These are phyloP conservation scores for Casuarina equisetifolia DNA, from an alignment of 306 rosid species.

Conservation along the genomic window DNA sequence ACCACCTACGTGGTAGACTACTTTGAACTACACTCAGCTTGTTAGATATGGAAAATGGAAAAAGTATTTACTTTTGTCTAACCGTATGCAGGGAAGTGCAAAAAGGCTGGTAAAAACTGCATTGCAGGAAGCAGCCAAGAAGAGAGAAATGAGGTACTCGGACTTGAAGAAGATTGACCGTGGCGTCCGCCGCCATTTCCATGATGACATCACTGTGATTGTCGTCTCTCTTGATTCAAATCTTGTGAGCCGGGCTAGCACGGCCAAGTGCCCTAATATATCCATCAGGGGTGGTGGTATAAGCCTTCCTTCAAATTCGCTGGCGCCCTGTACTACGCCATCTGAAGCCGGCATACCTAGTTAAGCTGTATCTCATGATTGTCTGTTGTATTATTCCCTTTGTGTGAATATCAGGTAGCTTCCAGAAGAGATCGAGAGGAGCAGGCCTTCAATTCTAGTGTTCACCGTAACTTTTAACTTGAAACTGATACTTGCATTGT, in stretches of 20 bases:
- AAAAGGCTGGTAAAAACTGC: constrained; percentile 82
- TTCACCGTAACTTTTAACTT: constrained; percentile 67
- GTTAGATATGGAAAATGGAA: background rate
- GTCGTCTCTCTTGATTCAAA: constrained; percentile 82
- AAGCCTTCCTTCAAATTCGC: constrained; percentile 63
- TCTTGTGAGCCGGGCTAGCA: constrained; percentile 69
- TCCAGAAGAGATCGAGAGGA: constrained; percentile 49
- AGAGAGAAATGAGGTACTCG: constrained; percentile 99
- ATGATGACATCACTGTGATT: constrained; percentile 92
- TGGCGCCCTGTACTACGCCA: constrained; percentile 67
- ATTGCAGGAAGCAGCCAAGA: constrained; percentile 86
- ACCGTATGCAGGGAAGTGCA: constrained; percentile 83
- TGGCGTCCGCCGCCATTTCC: constrained; percentile 98
- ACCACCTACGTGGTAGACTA: background rate
- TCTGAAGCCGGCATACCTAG: constrained; percentile 59
- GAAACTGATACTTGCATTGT: constrained; percentile 65
- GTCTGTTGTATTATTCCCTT: constrained; percentile 54
- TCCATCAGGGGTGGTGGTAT: constrained; percentile 91
- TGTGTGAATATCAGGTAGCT: constrained; percentile 86
- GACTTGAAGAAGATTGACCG: constrained; percentile 94
- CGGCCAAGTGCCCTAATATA: constrained; percentile 55
- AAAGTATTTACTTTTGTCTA: background rate
- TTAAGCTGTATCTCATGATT: constrained; percentile 35
- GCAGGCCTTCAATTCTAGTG: constrained; percentile 68
- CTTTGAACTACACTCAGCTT: background rate